Conservation (phyloP, 305 asterid genomes). For the Petunia hybrid region DNA sequence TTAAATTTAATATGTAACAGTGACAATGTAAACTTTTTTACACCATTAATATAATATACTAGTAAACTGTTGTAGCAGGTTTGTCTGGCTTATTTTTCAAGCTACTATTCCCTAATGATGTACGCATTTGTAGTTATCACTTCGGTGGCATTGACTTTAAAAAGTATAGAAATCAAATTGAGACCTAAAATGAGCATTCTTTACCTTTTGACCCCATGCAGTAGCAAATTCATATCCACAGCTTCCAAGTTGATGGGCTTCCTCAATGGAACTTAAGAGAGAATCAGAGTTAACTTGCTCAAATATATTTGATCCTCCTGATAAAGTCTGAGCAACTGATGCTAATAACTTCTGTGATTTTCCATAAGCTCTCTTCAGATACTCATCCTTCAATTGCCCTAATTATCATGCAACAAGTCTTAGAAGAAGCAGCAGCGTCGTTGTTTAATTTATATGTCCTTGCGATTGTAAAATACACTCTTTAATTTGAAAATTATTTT, state of each 20-base stretch:
- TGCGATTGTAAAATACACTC: not conserved
- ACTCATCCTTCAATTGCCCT: conserved; percentile 31
- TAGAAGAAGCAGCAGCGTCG: not conserved
- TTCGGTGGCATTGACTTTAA: no score
- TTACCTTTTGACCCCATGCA: conserved; percentile 53
- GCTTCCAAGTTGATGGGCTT: conserved; percentile 44
- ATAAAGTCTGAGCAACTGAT: conserved; percentile 32
- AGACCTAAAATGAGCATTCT: not conserved
- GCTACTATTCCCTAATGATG: not conserved
- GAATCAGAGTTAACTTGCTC: not conserved
- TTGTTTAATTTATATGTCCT: not conserved
- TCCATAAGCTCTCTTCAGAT: conserved; percentile 37
- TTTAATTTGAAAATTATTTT: not conserved
- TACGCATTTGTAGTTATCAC: no score
- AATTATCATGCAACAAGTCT: not conserved
- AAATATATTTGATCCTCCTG: conserved; percentile 25
- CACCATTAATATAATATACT: not conserved
- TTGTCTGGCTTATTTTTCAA: not conserved
- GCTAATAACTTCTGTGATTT: conserved; percentile 34
- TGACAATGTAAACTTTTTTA: not conserved
- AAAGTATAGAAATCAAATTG: no score
- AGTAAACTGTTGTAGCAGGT: not conserved
- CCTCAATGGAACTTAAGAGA: conserved; percentile 35
- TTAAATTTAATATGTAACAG: not conserved
- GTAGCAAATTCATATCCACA: conserved; percentile 46